Evolutionary conservation across 176 grass and related monocot genomes (phyloP), one percentile per base, ranked within the genome.

Genomic region (Oryza punctata): DNA sequence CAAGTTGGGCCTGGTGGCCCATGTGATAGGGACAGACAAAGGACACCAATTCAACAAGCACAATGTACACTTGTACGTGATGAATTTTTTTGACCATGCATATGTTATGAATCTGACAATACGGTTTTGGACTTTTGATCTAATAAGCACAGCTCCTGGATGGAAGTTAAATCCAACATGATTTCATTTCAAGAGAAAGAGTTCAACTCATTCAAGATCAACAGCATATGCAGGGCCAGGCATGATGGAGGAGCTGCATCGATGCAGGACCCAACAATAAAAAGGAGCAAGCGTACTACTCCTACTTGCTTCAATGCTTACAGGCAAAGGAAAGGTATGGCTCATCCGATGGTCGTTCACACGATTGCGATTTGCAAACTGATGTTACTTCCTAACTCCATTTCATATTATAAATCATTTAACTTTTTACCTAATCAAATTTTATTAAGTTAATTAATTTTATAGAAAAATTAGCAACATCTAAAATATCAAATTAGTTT

Each of bases 351-450:
- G 10, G n/a, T 23, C 21, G 18, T 61, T 45, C 27, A 21, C 37
- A 63, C 8, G 83, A 85, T 72, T 32, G 66, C 12, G 75, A 78
- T 71, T 63, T 64, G 67, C 19, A 6, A 85, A 6, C 83, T 24
- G 50, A 46, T 32, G 9, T 45, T 50, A 15, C 38, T n/a, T n/a
- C n/a, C n/a, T n/a, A n/a, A n/a, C n/a, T n/a, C n/a, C n/a, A n/a
- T n/a, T n/a, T n/a, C n/a, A n/a, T n/a, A n/a, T n/a, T n/a, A n/a
- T n/a, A n/a, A n/a, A n/a, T n/a, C n/a, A n/a, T n/a, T n/a, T n/a
- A n/a, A n/a, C n/a, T n/a, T n/a, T n/a, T n/a, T n/a, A n/a, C n/a
- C n/a, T n/a, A n/a, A n/a, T n/a, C n/a, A n/a, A n/a, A n/a, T n/a
- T n/a, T n/a, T n/a, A n/a, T n/a, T n/a, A n/a, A n/a, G n/a, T n/a